phyloP scores from a whole-genome alignment of 108 stramenopile species.

The Nitzschia inconspicua region DNA sequence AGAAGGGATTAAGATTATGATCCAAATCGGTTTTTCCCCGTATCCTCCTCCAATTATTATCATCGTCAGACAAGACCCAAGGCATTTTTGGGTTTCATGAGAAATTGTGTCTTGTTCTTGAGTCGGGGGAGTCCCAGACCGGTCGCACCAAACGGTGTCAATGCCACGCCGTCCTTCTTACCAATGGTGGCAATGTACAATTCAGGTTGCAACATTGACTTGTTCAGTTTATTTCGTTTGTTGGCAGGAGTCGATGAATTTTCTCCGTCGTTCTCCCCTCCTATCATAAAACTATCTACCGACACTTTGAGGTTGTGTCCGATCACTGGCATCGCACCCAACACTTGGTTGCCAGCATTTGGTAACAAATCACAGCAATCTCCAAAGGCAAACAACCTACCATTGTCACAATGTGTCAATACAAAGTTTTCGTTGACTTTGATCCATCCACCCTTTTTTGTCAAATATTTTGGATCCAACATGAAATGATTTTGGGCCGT shows the following conservation, averaged over 20 bases:
- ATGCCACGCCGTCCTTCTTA: slow-evolving; percentile 16
- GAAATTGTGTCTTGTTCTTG: slow-evolving; percentile 26
- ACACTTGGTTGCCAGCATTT: slow-evolving; percentile 9
- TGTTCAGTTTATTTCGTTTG: slow-evolving; percentile 7
- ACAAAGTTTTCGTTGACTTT: slow-evolving; percentile 29
- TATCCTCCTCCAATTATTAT: no score
- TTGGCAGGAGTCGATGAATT: no score
- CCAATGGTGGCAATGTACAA: slow-evolving; percentile 23
- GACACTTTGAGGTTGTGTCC: slow-evolving; percentile 18
- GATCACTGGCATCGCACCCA: slow-evolving; percentile 6
- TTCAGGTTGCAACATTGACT: neutral
- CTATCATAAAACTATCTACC: slow-evolving; percentile 9
- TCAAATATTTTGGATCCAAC: slow-evolving; percentile 16
- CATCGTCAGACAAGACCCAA: no score
- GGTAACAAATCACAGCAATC: slow-evolving; percentile 27
- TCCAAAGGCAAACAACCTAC: slow-evolving; percentile 25
- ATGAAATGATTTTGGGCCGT: slow-evolving; percentile 19
- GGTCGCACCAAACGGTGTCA: neutral
- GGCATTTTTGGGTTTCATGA: slow-evolving; percentile 6
- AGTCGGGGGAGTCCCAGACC: slow-evolving; percentile 17
- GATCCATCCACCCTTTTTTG: slow-evolving; percentile 20
- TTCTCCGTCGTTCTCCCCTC: neutral
- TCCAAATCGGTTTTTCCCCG: no score
- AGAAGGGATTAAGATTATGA: no score
- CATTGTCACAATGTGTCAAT: slow-evolving; percentile 17